Percentiles rank a stretch among this genome's conserved stretches.
Evolutionary conservation across 1,139 yeast species (phyloP).

Genomic region (Scheffersomyces insectosa): DNA sequence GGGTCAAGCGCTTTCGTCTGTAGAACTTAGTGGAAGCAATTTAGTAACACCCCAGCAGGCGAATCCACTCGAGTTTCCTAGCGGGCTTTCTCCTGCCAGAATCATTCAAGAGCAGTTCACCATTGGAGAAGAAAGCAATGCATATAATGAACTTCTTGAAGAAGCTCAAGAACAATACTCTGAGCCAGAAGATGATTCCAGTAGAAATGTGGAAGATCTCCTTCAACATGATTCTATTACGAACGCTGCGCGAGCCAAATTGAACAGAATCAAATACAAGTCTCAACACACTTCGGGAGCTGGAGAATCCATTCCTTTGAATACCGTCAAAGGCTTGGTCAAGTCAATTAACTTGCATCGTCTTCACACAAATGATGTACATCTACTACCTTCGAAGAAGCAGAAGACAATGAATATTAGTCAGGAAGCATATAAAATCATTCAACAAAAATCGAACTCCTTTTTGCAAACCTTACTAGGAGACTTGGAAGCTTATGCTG

Average conservation of each 20-base stretch:
- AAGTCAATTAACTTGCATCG: conserved; percentile 8
- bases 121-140: neutral
- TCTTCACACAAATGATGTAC: neutral
- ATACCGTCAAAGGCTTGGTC: conserved; percentile 11
- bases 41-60: neutral
- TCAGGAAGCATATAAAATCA: conserved; percentile 8
- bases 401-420: conserved; percentile 3
- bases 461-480: conserved; percentile 16
- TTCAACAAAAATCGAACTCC: conserved; percentile 14
- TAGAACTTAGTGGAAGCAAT: neutral
- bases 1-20: neutral
- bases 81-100: neutral
- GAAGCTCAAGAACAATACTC: neutral
- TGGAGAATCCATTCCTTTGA: conserved; percentile 6
- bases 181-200: neutral
- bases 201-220: neutral
- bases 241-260: neutral
- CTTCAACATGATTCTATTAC: neutral
- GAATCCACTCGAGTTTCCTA: neutral
- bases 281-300: no score
- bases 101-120: neutral
- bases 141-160: neutral
- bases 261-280: neutral
- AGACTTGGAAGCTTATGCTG: conserved; percentile 22
- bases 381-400: conserved; percentile 4